Evolutionary conservation across 2,329 filamentous ascomycete genomes (phyloP), one percentile per base, ranked within the genome.

Genomic region (Colletotrichum spinosum): DNA sequence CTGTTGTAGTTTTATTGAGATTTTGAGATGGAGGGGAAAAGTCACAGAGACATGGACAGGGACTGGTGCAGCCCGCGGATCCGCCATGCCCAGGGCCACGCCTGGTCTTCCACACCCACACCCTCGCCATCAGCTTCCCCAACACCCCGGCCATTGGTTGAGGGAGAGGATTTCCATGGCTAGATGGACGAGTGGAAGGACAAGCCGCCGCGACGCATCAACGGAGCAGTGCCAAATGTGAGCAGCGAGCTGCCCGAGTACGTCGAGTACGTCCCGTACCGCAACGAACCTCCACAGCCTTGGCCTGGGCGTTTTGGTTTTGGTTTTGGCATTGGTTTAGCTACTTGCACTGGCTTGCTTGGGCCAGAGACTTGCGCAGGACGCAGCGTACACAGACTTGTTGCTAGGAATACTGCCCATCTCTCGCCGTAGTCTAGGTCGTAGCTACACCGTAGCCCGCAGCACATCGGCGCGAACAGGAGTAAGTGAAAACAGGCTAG

Each of bases 131-230:
- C 55, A 59, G 62, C 67, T 70, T 68, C 71, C 71, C 71, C 71
- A 73, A 73, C 71, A 69, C 67, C 69, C 69, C 69, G 69, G 70
- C 63, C 56, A 70, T 69, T 70, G 65, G 70, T 56, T 63, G 60
- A 65, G 67, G 41, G 52, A 51, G 48, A 48, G 46, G 37, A 39
- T n/a, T 70, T 70, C 17, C 34, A 54, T 34, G 38, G 39, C 46
- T 38, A 34, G 58, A 49, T 52, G 48, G 64, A 57, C 15, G 34
- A 42, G 50, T 64, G 54, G 63, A 54, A 41, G 56, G 4, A 25
- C 25, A 25, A 25, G 25, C 25, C 25, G 34, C 10, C 39, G 50
- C n/a, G 53, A 42, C 33, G 39, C 35, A 59, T 46, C 34, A 48
- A 62, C 25, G 25, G 56, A 52, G 57, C 52, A 52, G 37, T 46